Evolutionary conservation across 768 basidiomycete genomes (phyloP), one percentile per base, ranked within the genome.

Genomic region (Hirschioporus abietinus): DNA sequence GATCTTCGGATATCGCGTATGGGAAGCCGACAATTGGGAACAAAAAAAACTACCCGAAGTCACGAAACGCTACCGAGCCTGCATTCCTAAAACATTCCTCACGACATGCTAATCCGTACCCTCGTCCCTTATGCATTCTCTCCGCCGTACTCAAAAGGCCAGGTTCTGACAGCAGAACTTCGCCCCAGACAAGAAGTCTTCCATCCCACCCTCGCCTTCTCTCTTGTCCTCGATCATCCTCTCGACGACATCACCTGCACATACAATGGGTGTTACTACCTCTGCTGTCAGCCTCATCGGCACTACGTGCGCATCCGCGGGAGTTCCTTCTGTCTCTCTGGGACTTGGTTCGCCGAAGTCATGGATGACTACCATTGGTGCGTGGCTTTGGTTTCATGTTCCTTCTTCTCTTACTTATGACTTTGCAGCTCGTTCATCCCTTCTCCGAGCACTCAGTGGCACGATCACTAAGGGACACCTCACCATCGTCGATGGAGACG

Each of bases 401-500:
- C 18, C 35, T 27, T 25, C 27, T 25, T 70, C 68, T 66, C 52
- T 12, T 36, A 36, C 63, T 64, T 25, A 61, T 60, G 66, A 58
- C 17, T n/a, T 36, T 24, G 15, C 26, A 88, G 88, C 88, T 15
- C 85, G 88, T 35, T 79, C 77, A 64, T 88, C 88, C 7, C 83
- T 89, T 68, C 79, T 87, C 27, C 78, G 86, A 4, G 80, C 88
- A 63, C 83, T 88, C 58, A 79, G 83, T 65, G 82, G 81, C 70
- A 86, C 87, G 35, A 65, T 68, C 57, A 15, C 35, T n/a, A 64
- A 27, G 24, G 68, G 68, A 18, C 42, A 58, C 24, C 58, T 68
- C 18, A 26, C 35, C 7, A 60, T 68, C 27, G 63, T 60, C n/a
- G 65, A 68, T 36, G 63, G 60, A 20, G 65, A 66, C 35, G 65